Conservation (phyloP, 2,329 filamentous ascomycete genomes). For the Xylaria sp. region DNA sequence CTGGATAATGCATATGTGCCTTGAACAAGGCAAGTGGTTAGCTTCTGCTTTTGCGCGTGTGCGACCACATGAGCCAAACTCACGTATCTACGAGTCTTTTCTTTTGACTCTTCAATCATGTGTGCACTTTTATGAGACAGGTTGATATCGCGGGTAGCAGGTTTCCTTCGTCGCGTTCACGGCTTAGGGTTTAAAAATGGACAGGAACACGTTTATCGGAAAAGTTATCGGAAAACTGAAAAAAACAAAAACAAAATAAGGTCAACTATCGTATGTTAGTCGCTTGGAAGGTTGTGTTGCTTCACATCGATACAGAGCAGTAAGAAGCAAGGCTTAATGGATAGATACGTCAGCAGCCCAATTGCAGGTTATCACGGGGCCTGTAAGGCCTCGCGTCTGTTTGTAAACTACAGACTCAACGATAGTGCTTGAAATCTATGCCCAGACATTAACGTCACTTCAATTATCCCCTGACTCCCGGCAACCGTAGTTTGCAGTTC, state of each 20-base stretch:
- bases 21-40: constrained; percentile 13
- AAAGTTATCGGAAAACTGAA: neutral
- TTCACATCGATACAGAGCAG: neutral
- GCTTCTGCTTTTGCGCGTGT: constrained; percentile 11
- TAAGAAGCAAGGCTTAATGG: constrained; percentile 19
- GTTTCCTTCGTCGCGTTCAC: constrained; percentile 7
- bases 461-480: neutral
- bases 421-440: neutral
- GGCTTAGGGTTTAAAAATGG: neutral
- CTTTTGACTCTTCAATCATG: neutral
- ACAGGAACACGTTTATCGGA: neutral
- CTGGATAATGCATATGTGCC: constrained; percentile 20
- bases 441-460: neutral
- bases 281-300: neutral
- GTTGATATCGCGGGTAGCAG: neutral
- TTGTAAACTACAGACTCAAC: neutral
- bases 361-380: constrained; percentile 1
- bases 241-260: neutral
- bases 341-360: constrained; percentile 23
- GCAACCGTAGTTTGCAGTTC: neutral
- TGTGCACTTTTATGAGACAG: neutral
- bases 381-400: neutral
- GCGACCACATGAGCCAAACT: constrained; percentile 7
- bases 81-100: constrained; percentile 6
- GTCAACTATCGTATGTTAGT: constrained; percentile 8